phyloP scores from a whole-genome alignment of 768 basidiomycete genomes.

The Hygrophorus pudorinus region DNA sequence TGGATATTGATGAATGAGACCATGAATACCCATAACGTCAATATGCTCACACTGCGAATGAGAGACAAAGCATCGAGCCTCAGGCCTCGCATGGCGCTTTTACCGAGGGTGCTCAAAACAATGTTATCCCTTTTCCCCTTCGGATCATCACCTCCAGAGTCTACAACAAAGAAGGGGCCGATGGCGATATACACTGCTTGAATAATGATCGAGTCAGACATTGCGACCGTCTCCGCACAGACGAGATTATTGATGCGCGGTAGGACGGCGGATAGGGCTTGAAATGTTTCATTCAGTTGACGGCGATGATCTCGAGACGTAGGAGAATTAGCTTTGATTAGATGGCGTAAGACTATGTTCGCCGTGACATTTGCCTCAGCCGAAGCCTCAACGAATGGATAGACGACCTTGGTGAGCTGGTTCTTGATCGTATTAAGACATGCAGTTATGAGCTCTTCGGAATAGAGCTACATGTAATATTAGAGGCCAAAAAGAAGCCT shows the following conservation, averaged over 20 bases:
- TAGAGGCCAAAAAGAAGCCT: background rate
- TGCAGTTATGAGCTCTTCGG: constrained; percentile 81
- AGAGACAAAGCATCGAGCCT: constrained; percentile 75
- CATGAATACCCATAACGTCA: background rate
- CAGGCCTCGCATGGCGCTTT: constrained; percentile 72
- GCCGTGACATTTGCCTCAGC: constrained; percentile 28
- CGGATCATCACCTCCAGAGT: constrained; percentile 43
- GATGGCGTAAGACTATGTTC: constrained; percentile 40
- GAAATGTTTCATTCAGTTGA: constrained; percentile 59
- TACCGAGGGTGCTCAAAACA: constrained; percentile 60
- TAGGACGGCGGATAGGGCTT: constrained; percentile 59
- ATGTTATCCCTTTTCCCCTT: constrained; percentile 50
- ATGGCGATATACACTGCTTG: constrained; percentile 89
- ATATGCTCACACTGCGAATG: constrained; percentile 65
- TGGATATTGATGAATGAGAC: constrained; percentile 19
- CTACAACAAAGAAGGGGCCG: constrained; percentile 89
- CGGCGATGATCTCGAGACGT: constrained; percentile 28
- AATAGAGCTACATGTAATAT: constrained; percentile 58
- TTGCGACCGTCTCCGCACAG: constrained; percentile 57
- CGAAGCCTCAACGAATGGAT: constrained; percentile 76
- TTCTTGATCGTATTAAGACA: constrained; percentile 75
- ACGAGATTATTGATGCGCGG: constrained; percentile 71
- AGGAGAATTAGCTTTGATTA: constrained; percentile 34
- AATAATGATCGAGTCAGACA: constrained; percentile 90
- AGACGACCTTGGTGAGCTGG: constrained; percentile 68